phyloP scores from a whole-genome alignment of 768 basidiomycete species.

The Chalciporus sphaerocephalus region DNA sequence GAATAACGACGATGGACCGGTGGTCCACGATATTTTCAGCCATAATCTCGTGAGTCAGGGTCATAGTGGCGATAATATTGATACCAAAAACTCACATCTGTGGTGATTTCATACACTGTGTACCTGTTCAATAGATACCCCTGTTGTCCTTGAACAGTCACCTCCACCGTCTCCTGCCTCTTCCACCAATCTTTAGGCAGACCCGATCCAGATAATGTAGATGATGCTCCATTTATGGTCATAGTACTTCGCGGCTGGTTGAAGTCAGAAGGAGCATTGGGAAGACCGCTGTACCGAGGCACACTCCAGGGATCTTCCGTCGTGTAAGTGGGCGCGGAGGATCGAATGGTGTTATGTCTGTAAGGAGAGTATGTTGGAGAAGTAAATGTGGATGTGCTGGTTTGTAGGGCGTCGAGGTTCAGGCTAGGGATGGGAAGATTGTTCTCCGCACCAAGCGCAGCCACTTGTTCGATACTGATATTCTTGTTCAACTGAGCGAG shows the following conservation, averaged over 20 bases:
- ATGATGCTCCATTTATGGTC: constrained; percentile 43
- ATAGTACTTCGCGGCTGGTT: constrained; percentile 20
- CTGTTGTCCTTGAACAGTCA: constrained; percentile 79
- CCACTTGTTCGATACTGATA: constrained; percentile 77
- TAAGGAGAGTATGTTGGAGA: constrained; percentile 37
- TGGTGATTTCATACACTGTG: constrained; percentile 75
- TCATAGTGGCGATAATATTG: constrained; percentile 3
- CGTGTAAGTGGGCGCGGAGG: constrained; percentile 49
- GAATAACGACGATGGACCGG: constrained; percentile 85
- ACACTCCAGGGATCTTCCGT: constrained; percentile 68
- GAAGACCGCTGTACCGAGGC: constrained; percentile 28
- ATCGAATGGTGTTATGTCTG: constrained; percentile 43
- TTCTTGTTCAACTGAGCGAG: constrained; percentile 81
- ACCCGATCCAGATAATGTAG: constrained; percentile 64
- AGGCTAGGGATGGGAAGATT: constrained; percentile 71
- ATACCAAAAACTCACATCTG: constrained; percentile 54
- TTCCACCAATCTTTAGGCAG: constrained; percentile 86
- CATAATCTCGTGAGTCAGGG: constrained; percentile 8
- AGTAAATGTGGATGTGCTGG: constrained; percentile 49
- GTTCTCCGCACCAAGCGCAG: constrained; percentile 71
- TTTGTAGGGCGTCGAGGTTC: constrained; percentile 54
- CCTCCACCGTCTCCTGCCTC: constrained; percentile 64
- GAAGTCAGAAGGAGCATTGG: constrained; percentile 31
- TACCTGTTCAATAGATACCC: constrained; percentile 89
- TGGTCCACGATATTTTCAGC: constrained; percentile 47